Evolutionary conservation across 139 green algal species (phyloP), one percentile per base, ranked within the genome.

Genomic region (Zygnema circumcarinatum): DNA sequence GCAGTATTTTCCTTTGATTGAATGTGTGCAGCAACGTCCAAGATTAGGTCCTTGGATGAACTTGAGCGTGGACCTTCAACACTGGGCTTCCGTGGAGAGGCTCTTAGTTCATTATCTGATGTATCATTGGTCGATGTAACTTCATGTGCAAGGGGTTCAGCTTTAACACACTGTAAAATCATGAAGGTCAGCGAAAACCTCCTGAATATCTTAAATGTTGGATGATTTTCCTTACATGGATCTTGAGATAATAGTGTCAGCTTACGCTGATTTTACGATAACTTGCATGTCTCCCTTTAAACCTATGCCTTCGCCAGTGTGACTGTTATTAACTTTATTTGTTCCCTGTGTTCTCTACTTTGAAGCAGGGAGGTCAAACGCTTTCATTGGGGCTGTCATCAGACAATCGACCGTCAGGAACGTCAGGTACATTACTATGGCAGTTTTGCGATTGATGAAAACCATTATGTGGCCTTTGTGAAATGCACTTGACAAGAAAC

Each of bases 51-150:
- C 25, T 41, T 87, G 31, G n/a, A 86, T 38, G 67, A 86, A 2
- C 68, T 86, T 7, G 81, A 87, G 32, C 33, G 3, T n/a, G 67
- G 81, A 25, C 33, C 40, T 41, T 35, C 67, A 32, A 87, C 81
- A 32, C 81, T 87, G 3, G 81, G 81, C 32, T 87, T 87, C 67
- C 81, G 81, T 11, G 81, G 81, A 3, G 81, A 87, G 16, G 81
- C 81, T 47, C 67, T 87, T 11, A 84, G n/a, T 41, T 87, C 81
- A 32, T 38, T 87, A 38, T 72, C 81, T 2, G 31, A 87, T 31
- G 32, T 86, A 7, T 20, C 81, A 3, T 2, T 86, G 67, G 25
- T 87, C 2, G 67, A 86, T 21, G 80, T 87, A 20, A 36, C 36
- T 31, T 83, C 81, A n/a, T 83, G 56, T 39, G 22, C 29, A 32